Evolutionary conservation across 208 protist genomes (phyloP).

Genomic region (Crithidia expoeki): DNA sequence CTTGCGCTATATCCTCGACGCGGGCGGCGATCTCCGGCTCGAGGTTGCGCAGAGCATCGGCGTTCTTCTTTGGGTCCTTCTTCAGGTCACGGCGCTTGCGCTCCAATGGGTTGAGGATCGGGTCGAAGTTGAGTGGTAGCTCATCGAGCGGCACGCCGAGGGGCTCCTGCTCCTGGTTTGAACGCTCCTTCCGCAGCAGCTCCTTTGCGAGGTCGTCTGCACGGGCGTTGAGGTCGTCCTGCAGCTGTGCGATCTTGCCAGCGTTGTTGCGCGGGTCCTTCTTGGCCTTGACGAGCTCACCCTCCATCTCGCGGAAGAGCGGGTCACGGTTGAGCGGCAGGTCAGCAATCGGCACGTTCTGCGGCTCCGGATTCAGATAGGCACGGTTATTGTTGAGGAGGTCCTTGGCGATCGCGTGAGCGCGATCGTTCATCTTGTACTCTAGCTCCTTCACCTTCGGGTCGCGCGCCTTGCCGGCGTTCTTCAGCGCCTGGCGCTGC

Average conservation of each 20-base stretch:
- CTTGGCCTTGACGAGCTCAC: slow-evolving; percentile 60
- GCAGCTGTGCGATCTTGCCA: slow-evolving; percentile 59
- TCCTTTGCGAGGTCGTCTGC: slow-evolving; percentile 70
- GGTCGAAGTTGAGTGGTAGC: slow-evolving; percentile 76
- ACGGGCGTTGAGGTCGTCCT: slow-evolving; percentile 73
- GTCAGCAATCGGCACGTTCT: slow-evolving; percentile 65
- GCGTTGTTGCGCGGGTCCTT: slow-evolving; percentile 63
- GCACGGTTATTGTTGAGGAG: slow-evolving; percentile 69
- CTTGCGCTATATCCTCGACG: slow-evolving; percentile 64
- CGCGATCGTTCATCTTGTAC: slow-evolving; percentile 81
- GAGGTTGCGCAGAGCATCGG: slow-evolving; percentile 52
- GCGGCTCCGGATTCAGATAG: slow-evolving; percentile 69
- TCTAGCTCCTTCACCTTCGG: slow-evolving; percentile 57
- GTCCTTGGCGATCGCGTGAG: slow-evolving; percentile 60
- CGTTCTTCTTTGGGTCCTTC: slow-evolving; percentile 64
- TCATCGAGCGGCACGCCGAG: slow-evolving; percentile 67
- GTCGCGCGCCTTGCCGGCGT: slow-evolving; percentile 41
- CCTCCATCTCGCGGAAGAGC: slow-evolving; percentile 81
- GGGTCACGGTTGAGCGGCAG: slow-evolving; percentile 73
- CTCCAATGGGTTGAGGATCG: slow-evolving; percentile 63
- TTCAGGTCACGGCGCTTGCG: slow-evolving; percentile 74
- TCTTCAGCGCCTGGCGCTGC: slow-evolving; percentile 73
- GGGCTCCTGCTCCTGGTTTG: slow-evolving; percentile 71
- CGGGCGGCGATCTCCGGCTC: slow-evolving; percentile 70
- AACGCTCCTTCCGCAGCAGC: slow-evolving; percentile 66